Conservation (phyloP, 805 yeast genomes). For the Yarrowia sp. region DNA sequence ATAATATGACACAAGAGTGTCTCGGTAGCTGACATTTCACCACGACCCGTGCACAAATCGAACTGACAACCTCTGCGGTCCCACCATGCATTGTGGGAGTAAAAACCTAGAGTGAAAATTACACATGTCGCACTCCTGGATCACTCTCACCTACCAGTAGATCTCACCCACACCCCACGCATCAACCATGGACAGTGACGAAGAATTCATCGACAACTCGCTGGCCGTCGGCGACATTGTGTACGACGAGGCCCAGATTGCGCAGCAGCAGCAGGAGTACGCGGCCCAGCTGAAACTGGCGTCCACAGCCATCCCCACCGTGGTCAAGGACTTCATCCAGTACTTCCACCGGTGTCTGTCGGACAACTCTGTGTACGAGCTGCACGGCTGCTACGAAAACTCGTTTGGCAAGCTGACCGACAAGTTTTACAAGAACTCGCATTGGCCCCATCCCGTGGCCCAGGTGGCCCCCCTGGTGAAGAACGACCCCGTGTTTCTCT, state of each 20-base stretch:
- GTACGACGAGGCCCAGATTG: slow-evolving; percentile 49
- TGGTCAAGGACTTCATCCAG: slow-evolving; percentile 54
- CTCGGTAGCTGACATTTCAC: too few relatives aligned
- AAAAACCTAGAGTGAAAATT: slow-evolving; percentile 17
- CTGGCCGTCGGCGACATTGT: slow-evolving; percentile 38
- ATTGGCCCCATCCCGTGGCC: slow-evolving; percentile 58
- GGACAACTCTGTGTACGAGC: slow-evolving; percentile 55
- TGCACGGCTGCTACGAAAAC: slow-evolving; percentile 56
- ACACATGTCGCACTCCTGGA: not conserved
- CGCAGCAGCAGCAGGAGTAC: slow-evolving; percentile 48
- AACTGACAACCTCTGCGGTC: not conserved
- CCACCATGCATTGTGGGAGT: not conserved
- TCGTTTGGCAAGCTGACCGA: slow-evolving; percentile 57
- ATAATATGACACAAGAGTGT: too few relatives aligned
- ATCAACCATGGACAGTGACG: slow-evolving; percentile 32
- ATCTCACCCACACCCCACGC: not conserved
- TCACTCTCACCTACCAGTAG: not conserved
- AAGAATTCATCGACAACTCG: slow-evolving; percentile 39
- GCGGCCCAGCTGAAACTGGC: slow-evolving; percentile 45
- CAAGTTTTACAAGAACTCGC: slow-evolving; percentile 52
- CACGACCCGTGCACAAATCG: too few relatives aligned
- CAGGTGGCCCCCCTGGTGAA: slow-evolving; percentile 56
- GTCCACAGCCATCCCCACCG: slow-evolving; percentile 53
- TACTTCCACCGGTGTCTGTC: slow-evolving; percentile 54
- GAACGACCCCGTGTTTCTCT: slow-evolving; percentile 56